These are phyloP conservation scores for Pseudoneurospora amorphoporcata DNA, from an alignment of 495 filamentous ascomycete genomes.

Conservation along the genomic window DNA sequence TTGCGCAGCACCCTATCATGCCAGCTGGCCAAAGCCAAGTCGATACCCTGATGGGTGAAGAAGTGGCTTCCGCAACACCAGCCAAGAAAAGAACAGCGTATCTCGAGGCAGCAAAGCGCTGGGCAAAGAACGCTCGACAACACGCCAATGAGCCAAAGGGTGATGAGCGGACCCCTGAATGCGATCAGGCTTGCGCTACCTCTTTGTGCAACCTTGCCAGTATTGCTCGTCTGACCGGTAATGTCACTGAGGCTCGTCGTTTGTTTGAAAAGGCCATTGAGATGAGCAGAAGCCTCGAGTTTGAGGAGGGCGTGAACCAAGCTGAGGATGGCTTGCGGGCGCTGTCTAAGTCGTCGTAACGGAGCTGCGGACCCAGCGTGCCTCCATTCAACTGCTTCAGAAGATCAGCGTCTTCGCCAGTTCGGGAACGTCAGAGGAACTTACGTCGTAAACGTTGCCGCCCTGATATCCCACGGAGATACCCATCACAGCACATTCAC, in stretches of 20 bases:
- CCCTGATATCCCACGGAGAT: background rate
- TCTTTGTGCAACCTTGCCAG: slow-evolving; percentile 82
- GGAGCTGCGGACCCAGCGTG: background rate
- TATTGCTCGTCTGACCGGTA: slow-evolving; percentile 61
- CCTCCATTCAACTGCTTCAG: background rate
- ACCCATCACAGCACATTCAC: background rate
- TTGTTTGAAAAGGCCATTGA: slow-evolving; percentile 54
- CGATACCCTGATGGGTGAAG: slow-evolving; percentile 17
- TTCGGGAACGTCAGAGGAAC: background rate
- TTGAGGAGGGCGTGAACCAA: slow-evolving; percentile 51
- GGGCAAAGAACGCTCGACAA: slow-evolving; percentile 66
- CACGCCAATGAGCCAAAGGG: slow-evolving; percentile 38
- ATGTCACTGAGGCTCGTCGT: slow-evolving; percentile 50
- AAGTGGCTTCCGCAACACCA: slow-evolving; percentile 17
- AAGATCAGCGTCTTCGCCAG: background rate
- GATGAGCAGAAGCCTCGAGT: slow-evolving; percentile 52
- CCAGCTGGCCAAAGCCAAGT: slow-evolving; percentile 24
- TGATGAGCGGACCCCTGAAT: slow-evolving; percentile 61
- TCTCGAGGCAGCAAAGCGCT: slow-evolving; percentile 52
- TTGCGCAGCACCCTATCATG: slow-evolving; percentile 51
- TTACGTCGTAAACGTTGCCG: background rate
- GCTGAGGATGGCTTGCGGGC: slow-evolving; percentile 44
- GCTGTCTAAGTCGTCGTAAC: slow-evolving; percentile 1
- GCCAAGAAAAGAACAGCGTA: slow-evolving; percentile 39
- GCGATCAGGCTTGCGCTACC: slow-evolving; percentile 73